Evolutionary conservation across 441 rosid species (phyloP).

Genomic region (Iberis amara): DNA sequence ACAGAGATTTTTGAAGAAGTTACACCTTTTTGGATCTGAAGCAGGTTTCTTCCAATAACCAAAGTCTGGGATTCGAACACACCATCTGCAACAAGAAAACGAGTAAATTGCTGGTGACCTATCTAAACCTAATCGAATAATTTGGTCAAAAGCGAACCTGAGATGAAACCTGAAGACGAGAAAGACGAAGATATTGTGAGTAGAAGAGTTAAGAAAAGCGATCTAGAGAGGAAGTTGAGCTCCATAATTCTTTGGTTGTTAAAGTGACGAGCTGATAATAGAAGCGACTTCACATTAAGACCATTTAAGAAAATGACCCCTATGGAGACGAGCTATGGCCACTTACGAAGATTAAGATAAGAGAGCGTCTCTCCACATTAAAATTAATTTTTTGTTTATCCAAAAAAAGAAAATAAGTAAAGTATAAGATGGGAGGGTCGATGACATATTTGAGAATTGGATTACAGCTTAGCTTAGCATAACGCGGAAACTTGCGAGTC

Average conservation of each 20-base stretch:
- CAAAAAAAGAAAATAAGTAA: too few species aligned
- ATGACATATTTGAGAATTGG: background rate
- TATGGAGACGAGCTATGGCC: too few species aligned
- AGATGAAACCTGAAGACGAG: conserved; percentile 30
- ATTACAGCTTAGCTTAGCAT: too few species aligned
- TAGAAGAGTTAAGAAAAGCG: conserved; percentile 21
- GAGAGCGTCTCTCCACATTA: too few species aligned
- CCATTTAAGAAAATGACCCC: conserved; percentile 6
- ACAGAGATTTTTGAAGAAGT: background rate
- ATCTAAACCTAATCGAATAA: conserved; percentile 1
- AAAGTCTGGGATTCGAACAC: conserved; percentile 28
- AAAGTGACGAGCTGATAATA: background rate
- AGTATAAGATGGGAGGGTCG: background rate
- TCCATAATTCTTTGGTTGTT: conserved; percentile 21
- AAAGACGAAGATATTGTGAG: conserved; percentile 13
- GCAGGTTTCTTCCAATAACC: conserved; percentile 29
- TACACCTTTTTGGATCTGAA: conserved; percentile 30
- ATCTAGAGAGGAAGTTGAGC: conserved; percentile 25
- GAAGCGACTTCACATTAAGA: conserved; percentile 6
- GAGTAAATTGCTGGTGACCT: background rate
- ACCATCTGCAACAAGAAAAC: conserved; percentile 24
- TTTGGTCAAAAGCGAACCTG: conserved; percentile 23
- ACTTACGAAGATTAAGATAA: too few species aligned
- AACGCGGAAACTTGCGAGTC: background rate
- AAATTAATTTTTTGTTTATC: too few species aligned